Evolutionary conservation across 345 rosid species (phyloP).

Genomic region (Noccaea caerulescens): DNA sequence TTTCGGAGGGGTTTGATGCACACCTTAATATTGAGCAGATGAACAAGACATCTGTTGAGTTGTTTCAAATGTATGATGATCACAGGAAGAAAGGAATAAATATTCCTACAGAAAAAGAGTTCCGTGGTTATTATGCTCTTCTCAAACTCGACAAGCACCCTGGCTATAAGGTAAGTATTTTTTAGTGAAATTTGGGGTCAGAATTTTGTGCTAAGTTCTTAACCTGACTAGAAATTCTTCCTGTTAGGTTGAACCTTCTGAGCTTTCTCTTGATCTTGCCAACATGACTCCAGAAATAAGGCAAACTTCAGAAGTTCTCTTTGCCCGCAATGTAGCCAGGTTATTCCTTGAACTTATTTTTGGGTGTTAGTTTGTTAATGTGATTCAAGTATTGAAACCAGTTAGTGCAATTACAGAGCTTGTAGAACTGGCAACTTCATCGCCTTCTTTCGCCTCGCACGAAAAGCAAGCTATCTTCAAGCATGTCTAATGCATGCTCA

Average conservation of each 20-base stretch:
- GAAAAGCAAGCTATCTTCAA: constrained; percentile 91
- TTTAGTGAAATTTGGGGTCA: constrained; percentile 27
- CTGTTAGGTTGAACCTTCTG: constrained; percentile 95
- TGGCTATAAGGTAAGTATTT: constrained; percentile 83
- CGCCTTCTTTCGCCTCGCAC: constrained; percentile 89
- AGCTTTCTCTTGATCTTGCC: constrained; percentile 95
- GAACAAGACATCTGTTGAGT: constrained; percentile 97
- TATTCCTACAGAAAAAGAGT: constrained; percentile 81
- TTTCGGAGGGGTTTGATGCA: constrained; percentile 97
- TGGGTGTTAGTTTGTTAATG: constrained; percentile 37
- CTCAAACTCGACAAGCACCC: constrained; percentile 99
- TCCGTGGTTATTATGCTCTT: constrained; percentile 98
- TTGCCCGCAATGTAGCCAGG: constrained; percentile 97
- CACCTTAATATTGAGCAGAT: constrained; percentile 98
- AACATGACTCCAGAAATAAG: constrained; percentile 97
- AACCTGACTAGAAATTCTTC: constrained; percentile 33
- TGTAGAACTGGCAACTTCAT: constrained; percentile 91
- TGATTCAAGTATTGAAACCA: constrained; percentile 44
- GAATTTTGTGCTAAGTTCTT: constrained; percentile 28
- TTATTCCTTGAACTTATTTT: constrained; percentile 42
- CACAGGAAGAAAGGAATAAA: constrained; percentile 84
- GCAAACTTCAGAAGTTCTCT: constrained; percentile 86
- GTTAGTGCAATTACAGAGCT: constrained; percentile 61
- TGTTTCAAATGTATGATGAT: constrained; percentile 98
- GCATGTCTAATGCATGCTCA: constrained; percentile 99